Percentiles rank a stretch among this genome's conserved stretches.
phyloP scores from a whole-genome alignment of 805 yeast species.

The Starmerella vaccinii region DNA sequence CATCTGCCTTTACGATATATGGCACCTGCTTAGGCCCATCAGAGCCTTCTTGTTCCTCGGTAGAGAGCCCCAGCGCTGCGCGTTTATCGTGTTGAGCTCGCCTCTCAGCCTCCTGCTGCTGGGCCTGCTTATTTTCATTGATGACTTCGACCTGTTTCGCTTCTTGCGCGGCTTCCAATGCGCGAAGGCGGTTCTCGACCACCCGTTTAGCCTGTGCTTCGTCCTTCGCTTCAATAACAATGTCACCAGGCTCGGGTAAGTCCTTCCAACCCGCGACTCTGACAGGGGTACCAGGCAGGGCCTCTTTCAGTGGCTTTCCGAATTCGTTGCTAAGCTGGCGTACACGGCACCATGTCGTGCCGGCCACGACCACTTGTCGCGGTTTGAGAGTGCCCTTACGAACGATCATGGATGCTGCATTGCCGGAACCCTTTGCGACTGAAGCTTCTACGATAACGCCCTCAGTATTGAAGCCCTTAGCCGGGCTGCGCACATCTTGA shows the following conservation, averaged over 20 bases:
- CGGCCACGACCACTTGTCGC: conserved; percentile 74
- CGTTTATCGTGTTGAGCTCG: conserved; percentile 48
- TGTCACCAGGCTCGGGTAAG: conserved; percentile 84
- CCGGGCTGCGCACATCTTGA: conserved; percentile 58
- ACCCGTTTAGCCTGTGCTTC: conserved; percentile 72
- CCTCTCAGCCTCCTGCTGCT: conserved; percentile 40
- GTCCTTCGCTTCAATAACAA: conserved; percentile 60
- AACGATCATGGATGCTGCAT: conserved; percentile 73
- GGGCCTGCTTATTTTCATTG: conserved; percentile 50
- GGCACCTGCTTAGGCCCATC: conserved; percentile 35
- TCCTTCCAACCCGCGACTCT: conserved; percentile 92
- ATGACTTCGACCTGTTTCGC: conserved; percentile 56
- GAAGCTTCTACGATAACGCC: conserved; percentile 88
- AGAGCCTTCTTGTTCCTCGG: conserved; percentile 27
- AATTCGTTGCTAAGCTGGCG: conserved; percentile 64
- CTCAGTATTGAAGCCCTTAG: conserved; percentile 41
- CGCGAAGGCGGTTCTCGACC: conserved; percentile 48
- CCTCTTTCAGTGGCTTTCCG: conserved; percentile 52
- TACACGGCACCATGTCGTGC: conserved; percentile 76
- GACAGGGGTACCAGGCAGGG: conserved; percentile 82
- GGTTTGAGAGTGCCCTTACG: conserved; percentile 63
- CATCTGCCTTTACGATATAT: conserved; percentile 81
- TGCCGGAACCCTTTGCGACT: conserved; percentile 71
- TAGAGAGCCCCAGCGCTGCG: conserved; percentile 49
- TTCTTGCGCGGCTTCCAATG: conserved; percentile 46